Evolutionary conservation across 768 basidiomycete species (phyloP), one percentile per base, ranked within the genome.

Genomic region (Tephrocybe rancida): DNA sequence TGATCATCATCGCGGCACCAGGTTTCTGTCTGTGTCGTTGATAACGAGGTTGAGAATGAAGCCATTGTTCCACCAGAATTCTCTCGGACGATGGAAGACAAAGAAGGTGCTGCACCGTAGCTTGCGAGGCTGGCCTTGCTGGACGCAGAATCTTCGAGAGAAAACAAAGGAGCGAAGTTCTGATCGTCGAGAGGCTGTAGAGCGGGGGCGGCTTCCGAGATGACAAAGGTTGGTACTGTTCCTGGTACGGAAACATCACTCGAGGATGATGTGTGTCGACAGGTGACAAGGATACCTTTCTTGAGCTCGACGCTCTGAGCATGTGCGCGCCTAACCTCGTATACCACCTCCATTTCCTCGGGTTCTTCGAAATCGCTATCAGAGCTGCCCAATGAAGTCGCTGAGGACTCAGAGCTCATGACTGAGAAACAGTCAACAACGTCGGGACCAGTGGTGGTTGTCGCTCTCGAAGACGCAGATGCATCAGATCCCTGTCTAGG

Each of bases 301-400:
- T 79, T 76, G 55, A 81, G 68, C 60, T 80, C 77, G 62, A 83
- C 67, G 55, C 79, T 83, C 61, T 72, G 76, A 43, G 78, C 74
- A 44, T 76, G 79, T 2, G 70, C 80, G 11, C 77, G 72, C 57
- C 70, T 72, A 41, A 81, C 67, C 55, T 81, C 79, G 56, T 76
- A 80, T 1, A 64, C 65, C 47, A 67, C 70, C n/a, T 70, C 70
- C 18, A 60, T 60, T 46, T 61, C 67, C 19, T 59, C 61, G 7
- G 30, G 38, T 32, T 19, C 47, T 16, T 44, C 42, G 3, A 5
- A 14, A 32, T 70, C 65, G 32, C 64, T 67, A 2, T 62, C 63
- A 19, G 34, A 44, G 27, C 54, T 58, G 5, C 52, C 46, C 19
- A 64, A 18, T 25, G 68, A 67, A 30, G 62, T 61, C 43, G 60